Percentiles rank a stretch among this genome's conserved stretches.
phyloP scores from a whole-genome alignment of 164 flowering plant species.

The Amborella trichopoda region DNA sequence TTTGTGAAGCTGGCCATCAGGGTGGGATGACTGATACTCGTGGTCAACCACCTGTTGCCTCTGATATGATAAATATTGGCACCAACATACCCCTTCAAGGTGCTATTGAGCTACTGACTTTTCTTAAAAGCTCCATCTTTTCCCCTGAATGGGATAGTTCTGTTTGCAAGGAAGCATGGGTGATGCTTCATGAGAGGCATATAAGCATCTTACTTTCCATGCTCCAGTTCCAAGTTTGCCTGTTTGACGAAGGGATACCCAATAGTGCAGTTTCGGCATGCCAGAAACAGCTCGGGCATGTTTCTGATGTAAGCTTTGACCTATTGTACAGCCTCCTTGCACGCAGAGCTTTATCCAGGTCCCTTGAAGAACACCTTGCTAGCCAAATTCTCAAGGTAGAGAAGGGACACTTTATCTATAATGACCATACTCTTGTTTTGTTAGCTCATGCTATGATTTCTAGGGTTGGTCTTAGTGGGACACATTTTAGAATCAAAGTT shows the following conservation, averaged over 20 bases:
- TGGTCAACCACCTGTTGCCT: conserved; percentile 43
- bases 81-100: conserved; percentile 57
- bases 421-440: conserved; percentile 51
- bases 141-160: conserved; percentile 51
- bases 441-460: conserved; percentile 57
- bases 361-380: conserved; percentile 67
- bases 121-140: conserved; percentile 44
- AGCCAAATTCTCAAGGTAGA: conserved; percentile 50
- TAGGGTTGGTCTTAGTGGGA: conserved; percentile 41
- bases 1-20: conserved; percentile 77
- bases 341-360: conserved; percentile 34
- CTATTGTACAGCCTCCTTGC: conserved; percentile 50
- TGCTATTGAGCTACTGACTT: conserved; percentile 52
- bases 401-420: conserved; percentile 50
- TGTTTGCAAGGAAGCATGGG: conserved; percentile 55
- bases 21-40: conserved; percentile 55
- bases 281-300: conserved; percentile 31
- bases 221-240: conserved; percentile 32
- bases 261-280: conserved; percentile 20
- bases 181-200: conserved; percentile 29
- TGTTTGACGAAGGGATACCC: conserved; percentile 44
- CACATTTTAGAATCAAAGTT: conserved; percentile 44
- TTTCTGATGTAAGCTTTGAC: conserved; percentile 59
- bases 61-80: conserved; percentile 24
- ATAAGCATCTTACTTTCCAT: conserved; percentile 39